These are phyloP conservation scores for Thalassiosira livingstoniorum DNA, from an alignment of 352 stramenopile species.

Conservation along the genomic window DNA sequence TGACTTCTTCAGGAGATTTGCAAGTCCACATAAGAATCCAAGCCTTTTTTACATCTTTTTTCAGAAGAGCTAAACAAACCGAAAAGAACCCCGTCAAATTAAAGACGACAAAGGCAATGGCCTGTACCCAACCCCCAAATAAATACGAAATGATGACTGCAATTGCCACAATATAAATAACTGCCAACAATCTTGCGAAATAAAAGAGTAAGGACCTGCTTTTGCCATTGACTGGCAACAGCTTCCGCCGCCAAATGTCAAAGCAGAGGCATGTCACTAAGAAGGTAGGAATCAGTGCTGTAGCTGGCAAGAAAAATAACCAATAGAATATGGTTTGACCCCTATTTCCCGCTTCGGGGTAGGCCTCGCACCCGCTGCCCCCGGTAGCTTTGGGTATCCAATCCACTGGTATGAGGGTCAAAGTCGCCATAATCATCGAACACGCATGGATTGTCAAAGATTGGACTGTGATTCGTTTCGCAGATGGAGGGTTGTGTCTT, in stretches of 20 bases:
- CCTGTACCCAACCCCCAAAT: conserved; percentile 46
- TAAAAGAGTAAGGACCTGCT: conserved; percentile 41
- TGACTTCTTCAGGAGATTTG: neutral
- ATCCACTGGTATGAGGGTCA: conserved; percentile 30
- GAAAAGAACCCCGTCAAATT: conserved; percentile 39
- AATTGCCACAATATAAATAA: conserved; percentile 42
- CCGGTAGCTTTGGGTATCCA: conserved; percentile 34
- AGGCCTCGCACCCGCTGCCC: conserved; percentile 32
- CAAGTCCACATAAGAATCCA: conserved; percentile 46
- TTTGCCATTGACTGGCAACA: conserved; percentile 46
- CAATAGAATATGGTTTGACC: conserved; percentile 48
- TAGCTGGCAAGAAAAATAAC: conserved; percentile 49
- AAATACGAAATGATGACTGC: conserved; percentile 42
- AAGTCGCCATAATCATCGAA: conserved; percentile 42
- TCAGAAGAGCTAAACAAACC: conserved; percentile 38
- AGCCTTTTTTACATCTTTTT: conserved; percentile 43
- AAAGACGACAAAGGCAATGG: conserved; percentile 42
- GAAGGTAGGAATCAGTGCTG: conserved; percentile 36
- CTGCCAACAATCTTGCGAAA: conserved; percentile 36
- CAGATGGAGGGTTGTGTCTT: conserved; percentile 26
- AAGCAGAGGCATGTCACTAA: conserved; percentile 22
- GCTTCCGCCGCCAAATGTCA: conserved; percentile 44
- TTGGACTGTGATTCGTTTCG: conserved; percentile 23
- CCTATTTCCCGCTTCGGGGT: conserved; percentile 28
- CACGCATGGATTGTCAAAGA: conserved; percentile 35